These are phyloP conservation scores for Quercus gilva DNA, from an alignment of 306 rosid genomes.

Conservation along the genomic window DNA sequence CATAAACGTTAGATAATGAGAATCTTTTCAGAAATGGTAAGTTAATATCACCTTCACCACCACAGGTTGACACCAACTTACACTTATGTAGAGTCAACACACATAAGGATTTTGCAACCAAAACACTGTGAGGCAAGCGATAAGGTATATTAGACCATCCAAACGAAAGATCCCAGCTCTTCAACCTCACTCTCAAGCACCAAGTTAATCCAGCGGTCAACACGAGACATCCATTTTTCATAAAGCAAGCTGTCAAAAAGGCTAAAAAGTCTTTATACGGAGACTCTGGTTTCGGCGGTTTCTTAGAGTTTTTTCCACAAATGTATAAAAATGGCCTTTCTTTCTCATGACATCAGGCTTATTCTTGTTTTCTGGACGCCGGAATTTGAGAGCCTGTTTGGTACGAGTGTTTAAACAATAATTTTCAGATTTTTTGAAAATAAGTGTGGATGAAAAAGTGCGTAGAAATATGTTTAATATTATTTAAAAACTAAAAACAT, in stretches of 20 bases:
- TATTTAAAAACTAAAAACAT: no score
- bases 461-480: no score
- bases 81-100: slow-evolving; percentile 13
- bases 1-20: slow-evolving; percentile 2
- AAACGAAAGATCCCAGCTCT: slow-evolving; percentile 17
- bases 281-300: slow-evolving; percentile 12
- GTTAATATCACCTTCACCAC: not conserved
- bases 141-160: not conserved
- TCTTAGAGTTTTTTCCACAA: slow-evolving; percentile 15
- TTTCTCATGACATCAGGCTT: not conserved
- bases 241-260: not conserved
- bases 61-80: slow-evolving; percentile 4
- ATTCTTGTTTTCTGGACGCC: not conserved
- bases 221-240: not conserved
- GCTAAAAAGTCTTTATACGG: slow-evolving; percentile 21
- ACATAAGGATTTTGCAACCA: slow-evolving; percentile 24
- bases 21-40: slow-evolving; percentile 1
- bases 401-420: no score
- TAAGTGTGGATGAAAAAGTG: no score
- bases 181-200: slow-evolving; percentile 18
- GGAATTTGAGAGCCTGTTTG: not conserved
- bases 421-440: no score
- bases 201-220: slow-evolving; percentile 31
- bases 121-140: slow-evolving; percentile 13
- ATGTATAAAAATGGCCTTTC: not conserved